These are phyloP conservation scores for Boletus rubropictus DNA, from an alignment of 768 basidiomycete genomes.

Conservation along the genomic window DNA sequence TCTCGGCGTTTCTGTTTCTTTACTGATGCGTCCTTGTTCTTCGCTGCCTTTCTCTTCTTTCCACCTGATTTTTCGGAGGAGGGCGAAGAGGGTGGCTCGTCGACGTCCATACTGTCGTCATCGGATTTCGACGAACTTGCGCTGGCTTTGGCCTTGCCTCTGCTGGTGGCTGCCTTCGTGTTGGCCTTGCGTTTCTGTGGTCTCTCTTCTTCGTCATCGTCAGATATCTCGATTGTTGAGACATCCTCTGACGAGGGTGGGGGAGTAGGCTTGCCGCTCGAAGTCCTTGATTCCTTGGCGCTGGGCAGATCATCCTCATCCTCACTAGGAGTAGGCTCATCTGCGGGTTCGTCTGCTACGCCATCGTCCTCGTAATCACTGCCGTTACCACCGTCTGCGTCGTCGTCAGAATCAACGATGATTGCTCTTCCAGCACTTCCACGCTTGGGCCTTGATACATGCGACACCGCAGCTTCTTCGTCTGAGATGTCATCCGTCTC, in stretches of 20 bases:
- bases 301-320: constrained; percentile 18
- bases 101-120: constrained; percentile 53
- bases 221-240: constrained; percentile 19
- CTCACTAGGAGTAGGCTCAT: constrained; percentile 24
- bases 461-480: constrained; percentile 34
- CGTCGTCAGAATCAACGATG: constrained; percentile 50
- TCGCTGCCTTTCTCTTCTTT: constrained; percentile 41
- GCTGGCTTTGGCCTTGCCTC: constrained; percentile 20
- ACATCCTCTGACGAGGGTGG: constrained; percentile 31
- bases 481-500: constrained; percentile 21
- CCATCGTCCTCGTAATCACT: constrained; percentile 31
- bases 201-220: constrained; percentile 26
- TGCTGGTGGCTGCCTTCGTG: constrained; percentile 17
- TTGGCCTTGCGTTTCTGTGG: constrained; percentile 28
- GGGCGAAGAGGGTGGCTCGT: constrained; percentile 37
- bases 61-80: constrained; percentile 33
- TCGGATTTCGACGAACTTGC: constrained; percentile 33
- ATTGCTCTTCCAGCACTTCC: constrained; percentile 33
- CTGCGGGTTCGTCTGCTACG: constrained; percentile 36
- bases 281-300: constrained; percentile 20
- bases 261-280: constrained; percentile 22
- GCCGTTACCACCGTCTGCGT: constrained; percentile 30
- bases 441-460: constrained; percentile 34
- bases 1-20: constrained; percentile 62
- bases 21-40: constrained; percentile 29